Percentiles rank a stretch among this genome's conserved stretches.
phyloP scores from a whole-genome alignment of 2,329 filamentous ascomycete genomes.

The Trichoderma arundinaceum region DNA sequence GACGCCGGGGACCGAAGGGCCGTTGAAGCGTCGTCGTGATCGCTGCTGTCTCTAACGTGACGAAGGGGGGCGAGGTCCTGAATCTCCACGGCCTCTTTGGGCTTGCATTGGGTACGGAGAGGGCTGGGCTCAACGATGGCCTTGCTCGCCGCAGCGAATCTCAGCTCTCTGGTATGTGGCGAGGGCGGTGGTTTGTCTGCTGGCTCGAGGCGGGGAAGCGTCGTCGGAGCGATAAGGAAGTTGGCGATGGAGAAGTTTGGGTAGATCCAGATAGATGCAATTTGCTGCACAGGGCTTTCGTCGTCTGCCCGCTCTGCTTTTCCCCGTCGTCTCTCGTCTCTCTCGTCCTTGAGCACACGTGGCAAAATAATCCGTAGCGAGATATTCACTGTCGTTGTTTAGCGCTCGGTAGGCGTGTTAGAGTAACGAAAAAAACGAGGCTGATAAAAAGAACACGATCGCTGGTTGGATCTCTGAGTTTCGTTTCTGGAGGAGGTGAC shows the following conservation, averaged over 20 bases:
- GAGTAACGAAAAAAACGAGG: background rate
- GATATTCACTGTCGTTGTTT: background rate
- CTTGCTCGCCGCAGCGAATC: background rate
- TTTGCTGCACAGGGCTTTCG: slow-evolving; percentile 6
- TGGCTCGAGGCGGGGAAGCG: background rate
- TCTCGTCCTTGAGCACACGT: background rate
- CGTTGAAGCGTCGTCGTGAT: background rate
- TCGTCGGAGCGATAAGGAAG: background rate
- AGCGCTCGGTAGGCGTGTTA: background rate
- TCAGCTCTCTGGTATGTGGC: slow-evolving; percentile 10
- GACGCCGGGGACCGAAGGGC: background rate
- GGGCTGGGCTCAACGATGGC: slow-evolving; percentile 10
- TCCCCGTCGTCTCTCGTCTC: background rate
- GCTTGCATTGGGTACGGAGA: slow-evolving; percentile 34
- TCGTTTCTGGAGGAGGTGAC: slow-evolving; percentile 26
- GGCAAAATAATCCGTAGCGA: slow-evolving; percentile 8
- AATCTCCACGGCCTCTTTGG: slow-evolving; percentile 32
- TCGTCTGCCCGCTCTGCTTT: background rate
- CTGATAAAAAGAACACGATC: slow-evolving; percentile 19
- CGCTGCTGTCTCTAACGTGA: slow-evolving; percentile 41
- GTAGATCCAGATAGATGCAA: slow-evolving; percentile 18
- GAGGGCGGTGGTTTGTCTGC: background rate
- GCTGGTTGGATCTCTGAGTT: background rate
- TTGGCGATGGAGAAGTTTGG: slow-evolving; percentile 1
- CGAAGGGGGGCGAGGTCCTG: slow-evolving; percentile 33